A percentile compares a stretch with the other conserved stretches of the same genome.
These are phyloP conservation scores for Monascus purpureus DNA, from an alignment of 495 filamentous ascomycete genomes.

Conservation along the genomic window DNA sequence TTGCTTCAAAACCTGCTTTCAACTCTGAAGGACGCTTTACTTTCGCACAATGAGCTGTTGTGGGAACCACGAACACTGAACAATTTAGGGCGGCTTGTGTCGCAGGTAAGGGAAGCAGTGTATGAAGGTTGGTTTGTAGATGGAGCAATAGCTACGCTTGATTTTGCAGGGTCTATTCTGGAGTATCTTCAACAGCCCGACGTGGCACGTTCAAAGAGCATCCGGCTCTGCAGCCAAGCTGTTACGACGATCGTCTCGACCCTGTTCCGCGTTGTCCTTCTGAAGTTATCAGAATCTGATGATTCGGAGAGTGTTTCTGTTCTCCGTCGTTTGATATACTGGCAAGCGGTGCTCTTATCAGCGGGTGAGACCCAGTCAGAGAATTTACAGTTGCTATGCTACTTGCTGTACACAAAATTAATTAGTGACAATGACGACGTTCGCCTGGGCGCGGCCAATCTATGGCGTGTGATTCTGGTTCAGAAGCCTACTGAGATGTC, in stretches of 20 bases:
- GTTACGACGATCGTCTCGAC: constrained; percentile 58
- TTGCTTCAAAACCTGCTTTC: constrained; percentile 61
- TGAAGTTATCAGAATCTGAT: constrained; percentile 72
- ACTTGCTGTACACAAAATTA: constrained; percentile 74
- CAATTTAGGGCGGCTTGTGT: constrained; percentile 67
- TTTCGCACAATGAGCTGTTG: constrained; percentile 56
- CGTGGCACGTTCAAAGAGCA: constrained; percentile 62
- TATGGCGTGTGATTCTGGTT: constrained; percentile 83
- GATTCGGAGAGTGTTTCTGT: constrained; percentile 50
- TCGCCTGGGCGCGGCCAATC: constrained; percentile 62
- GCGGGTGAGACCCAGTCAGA: constrained; percentile 60
- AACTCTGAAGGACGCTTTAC: constrained; percentile 51
- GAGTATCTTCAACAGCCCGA: constrained; percentile 85
- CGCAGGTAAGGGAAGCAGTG: constrained; percentile 73
- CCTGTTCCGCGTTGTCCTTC: constrained; percentile 61
- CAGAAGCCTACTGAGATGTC: constrained; percentile 82
- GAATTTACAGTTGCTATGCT: constrained; percentile 72
- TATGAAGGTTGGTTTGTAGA: constrained; percentile 94
- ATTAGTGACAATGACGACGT: constrained; percentile 48
- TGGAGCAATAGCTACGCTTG: constrained; percentile 59
- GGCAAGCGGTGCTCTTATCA: constrained; percentile 82
- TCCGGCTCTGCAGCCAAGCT: constrained; percentile 74
- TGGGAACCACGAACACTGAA: constrained; percentile 70
- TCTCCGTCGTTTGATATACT: constrained; percentile 77
- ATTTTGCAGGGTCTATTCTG: constrained; percentile 71